Percentiles rank a stretch among this genome's conserved stretches.
phyloP scores from a whole-genome alignment of 805 yeast genomes.

The Lachancea quebecensis region DNA sequence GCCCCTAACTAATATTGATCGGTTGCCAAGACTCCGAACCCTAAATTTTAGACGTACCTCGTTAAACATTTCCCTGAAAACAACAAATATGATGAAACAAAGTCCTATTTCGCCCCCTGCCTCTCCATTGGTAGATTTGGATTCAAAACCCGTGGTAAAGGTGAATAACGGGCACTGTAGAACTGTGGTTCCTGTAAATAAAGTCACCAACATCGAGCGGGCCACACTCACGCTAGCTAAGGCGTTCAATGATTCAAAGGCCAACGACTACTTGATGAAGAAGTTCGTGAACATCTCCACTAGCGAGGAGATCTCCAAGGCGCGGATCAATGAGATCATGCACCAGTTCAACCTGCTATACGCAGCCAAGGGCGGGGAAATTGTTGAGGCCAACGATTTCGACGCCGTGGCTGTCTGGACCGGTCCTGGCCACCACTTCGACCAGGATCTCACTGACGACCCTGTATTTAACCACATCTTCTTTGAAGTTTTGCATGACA shows the following conservation, averaged over 20 bases:
- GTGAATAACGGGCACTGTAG: slow-evolving; percentile 9
- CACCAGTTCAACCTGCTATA: slow-evolving; percentile 21
- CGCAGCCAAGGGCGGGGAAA: slow-evolving; percentile 29
- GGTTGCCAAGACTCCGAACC: too few relatives aligned
- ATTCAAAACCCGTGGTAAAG: slow-evolving; percentile 1
- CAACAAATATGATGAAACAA: neutral
- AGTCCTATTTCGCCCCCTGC: slow-evolving; percentile 8
- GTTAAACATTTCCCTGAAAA: neutral
- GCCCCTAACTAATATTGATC: too few relatives aligned
- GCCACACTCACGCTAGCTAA: slow-evolving; percentile 22
- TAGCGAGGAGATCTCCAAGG: slow-evolving; percentile 17
- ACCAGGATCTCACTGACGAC: slow-evolving; percentile 24
- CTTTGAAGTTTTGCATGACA: slow-evolving; percentile 18
- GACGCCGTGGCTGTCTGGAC: slow-evolving; percentile 31
- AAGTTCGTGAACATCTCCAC: slow-evolving; percentile 26
- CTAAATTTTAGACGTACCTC: too few relatives aligned
- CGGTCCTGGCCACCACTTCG: slow-evolving; percentile 21
- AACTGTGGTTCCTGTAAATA: slow-evolving; percentile 15
- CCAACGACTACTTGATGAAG: slow-evolving; percentile 26
- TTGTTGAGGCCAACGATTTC: slow-evolving; percentile 28
- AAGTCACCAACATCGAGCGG: slow-evolving; percentile 19
- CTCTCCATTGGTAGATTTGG: slow-evolving; percentile 1
- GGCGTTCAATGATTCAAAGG: slow-evolving; percentile 25
- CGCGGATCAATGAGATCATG: slow-evolving; percentile 22
- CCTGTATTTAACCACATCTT: slow-evolving; percentile 25